Percentiles rank a stretch among this genome's conserved stretches.
phyloP scores from a whole-genome alignment of 2,329 filamentous ascomycete species.

The Penicillium sp. region DNA sequence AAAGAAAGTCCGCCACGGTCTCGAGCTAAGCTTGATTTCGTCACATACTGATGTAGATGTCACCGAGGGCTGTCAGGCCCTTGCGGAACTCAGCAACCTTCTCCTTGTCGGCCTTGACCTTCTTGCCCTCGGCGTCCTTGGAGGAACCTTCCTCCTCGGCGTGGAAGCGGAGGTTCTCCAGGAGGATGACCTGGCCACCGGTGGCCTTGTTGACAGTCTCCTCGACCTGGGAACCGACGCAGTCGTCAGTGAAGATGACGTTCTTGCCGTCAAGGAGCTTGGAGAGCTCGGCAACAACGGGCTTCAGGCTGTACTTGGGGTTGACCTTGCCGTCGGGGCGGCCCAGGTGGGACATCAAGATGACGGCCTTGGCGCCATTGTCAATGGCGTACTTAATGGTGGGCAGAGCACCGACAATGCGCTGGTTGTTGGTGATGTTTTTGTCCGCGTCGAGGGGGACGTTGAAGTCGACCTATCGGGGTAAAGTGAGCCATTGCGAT shows the following conservation, averaged over 20 bases:
- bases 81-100: constrained; percentile 93
- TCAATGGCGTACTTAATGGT: constrained; percentile 95
- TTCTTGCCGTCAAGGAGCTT: constrained; percentile 76
- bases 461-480: constrained; percentile 92
- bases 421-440: constrained; percentile 97
- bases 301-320: constrained; percentile 91
- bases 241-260: constrained; percentile 88
- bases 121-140: constrained; percentile 93
- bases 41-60: constrained; percentile 88
- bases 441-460: constrained; percentile 91
- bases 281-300: constrained; percentile 87
- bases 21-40: background rate
- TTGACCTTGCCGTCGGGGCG: constrained; percentile 89
- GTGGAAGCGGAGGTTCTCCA: constrained; percentile 99
- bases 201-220: constrained; percentile 81
- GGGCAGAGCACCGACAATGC: constrained; percentile 91
- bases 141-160: constrained; percentile 95
- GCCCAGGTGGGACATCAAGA: constrained; percentile 98
- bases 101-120: constrained; percentile 94
- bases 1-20: background rate
- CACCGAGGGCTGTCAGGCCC: constrained; percentile 89
- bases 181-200: constrained; percentile 79
- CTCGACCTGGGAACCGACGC: constrained; percentile 87
- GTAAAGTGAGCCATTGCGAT: constrained; percentile 11
- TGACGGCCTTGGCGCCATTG: constrained; percentile 84